Percentiles rank a stretch among this genome's conserved stretches.
phyloP scores from a whole-genome alignment of 2,329 filamentous ascomycete genomes.

The Colletotrichum ledebouriae region DNA sequence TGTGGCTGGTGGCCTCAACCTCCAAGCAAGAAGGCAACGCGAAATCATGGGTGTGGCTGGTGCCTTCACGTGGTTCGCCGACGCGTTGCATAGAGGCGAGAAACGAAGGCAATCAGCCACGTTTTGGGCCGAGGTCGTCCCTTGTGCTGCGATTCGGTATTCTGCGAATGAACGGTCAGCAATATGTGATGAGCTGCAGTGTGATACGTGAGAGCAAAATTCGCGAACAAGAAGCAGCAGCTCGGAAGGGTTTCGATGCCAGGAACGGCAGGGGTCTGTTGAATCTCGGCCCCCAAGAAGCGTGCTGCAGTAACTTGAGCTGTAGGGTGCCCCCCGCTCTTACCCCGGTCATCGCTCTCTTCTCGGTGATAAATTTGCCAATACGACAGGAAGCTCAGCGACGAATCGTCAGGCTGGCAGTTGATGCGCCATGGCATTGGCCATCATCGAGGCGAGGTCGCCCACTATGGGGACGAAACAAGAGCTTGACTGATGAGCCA shows the following conservation, averaged over 20 bases:
- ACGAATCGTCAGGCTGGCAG: not conserved
- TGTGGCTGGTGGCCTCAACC: constrained; percentile 30
- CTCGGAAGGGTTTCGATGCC: constrained; percentile 2
- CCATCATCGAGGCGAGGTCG: not conserved
- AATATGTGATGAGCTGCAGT: constrained; percentile 18
- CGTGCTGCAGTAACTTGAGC: not conserved
- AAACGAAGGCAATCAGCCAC: constrained; percentile 30
- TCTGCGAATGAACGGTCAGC: constrained; percentile 11
- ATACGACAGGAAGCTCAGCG: not conserved
- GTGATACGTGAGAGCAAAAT: constrained; percentile 12
- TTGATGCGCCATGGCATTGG: not conserved
- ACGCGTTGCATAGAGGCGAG: constrained; percentile 12
- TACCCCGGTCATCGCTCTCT: constrained; percentile 28
- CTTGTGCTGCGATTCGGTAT: constrained; percentile 15
- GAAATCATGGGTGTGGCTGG: constrained; percentile 29
- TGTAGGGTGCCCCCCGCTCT: constrained; percentile 4
- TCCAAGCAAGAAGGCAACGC: constrained; percentile 6
- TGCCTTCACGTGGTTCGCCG: constrained; percentile 23
- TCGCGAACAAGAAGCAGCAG: constrained; percentile 5
- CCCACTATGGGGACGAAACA: not conserved
- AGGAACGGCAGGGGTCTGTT: constrained; percentile 11
- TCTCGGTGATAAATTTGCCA: constrained; percentile 27
- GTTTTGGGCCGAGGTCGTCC: constrained; percentile 6
- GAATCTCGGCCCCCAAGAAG: constrained; percentile 6
- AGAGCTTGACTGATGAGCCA: not conserved